A percentile compares a stretch with the other conserved stretches of the same genome.
Evolutionary conservation across 2,329 filamentous ascomycete species (phyloP).

Genomic region (Beauveria rudraprayagi): DNA sequence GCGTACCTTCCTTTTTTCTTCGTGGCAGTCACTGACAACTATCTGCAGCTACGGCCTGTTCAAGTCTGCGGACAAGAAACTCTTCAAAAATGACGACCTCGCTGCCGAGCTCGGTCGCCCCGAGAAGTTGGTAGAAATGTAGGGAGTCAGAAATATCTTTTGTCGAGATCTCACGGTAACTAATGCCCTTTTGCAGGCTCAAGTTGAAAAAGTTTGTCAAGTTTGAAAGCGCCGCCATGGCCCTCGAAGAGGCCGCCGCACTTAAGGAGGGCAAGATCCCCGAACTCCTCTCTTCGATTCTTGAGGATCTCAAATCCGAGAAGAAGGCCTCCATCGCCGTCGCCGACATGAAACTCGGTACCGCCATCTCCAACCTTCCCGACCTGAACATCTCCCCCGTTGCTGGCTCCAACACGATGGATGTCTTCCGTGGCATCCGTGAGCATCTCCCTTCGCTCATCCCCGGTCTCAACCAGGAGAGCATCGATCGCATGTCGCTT

Average conservation of each 20-base stretch:
- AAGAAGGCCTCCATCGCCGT: constrained; percentile 94
- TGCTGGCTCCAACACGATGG: constrained; percentile 52
- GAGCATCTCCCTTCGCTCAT: constrained; percentile 85
- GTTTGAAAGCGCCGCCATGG: constrained; percentile 87
- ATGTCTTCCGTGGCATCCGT: constrained; percentile 91
- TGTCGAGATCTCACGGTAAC: constrained; percentile 8
- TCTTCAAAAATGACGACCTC: constrained; percentile 80
- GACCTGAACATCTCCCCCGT: constrained; percentile 78
- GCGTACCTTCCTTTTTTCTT: neutral
- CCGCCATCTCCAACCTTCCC: constrained; percentile 86
- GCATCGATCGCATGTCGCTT: constrained; percentile 88
- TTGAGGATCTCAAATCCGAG: constrained; percentile 90
- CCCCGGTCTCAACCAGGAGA: constrained; percentile 74
- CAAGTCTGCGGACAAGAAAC: constrained; percentile 98
- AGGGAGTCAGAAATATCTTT: constrained; percentile 33
- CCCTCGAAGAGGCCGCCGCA: constrained; percentile 81
- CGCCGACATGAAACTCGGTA: constrained; percentile 85
- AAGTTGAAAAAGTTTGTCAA: constrained; percentile 97
- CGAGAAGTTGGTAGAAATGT: constrained; percentile 82
- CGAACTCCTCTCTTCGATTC: constrained; percentile 70
- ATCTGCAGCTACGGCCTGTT: constrained; percentile 81
- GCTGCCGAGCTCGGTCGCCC: constrained; percentile 66
- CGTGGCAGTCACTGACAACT: constrained; percentile 22
- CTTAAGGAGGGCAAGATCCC: constrained; percentile 94
- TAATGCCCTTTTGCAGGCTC: constrained; percentile 44